Evolutionary conservation across 805 yeast species (phyloP).

Genomic region (Candida dajiaensis): DNA sequence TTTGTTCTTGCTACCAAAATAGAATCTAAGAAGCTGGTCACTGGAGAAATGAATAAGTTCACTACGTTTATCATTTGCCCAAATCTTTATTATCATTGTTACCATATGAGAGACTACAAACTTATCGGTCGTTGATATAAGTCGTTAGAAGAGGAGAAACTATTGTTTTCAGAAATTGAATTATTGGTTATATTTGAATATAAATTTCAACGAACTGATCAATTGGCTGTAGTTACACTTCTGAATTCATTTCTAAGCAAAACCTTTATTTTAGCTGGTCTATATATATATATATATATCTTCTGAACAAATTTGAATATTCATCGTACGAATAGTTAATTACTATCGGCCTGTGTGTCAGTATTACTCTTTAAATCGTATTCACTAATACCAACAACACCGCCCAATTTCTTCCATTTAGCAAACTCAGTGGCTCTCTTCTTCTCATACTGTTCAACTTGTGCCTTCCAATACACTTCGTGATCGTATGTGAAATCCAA

Average conservation of each 20-base stretch:
- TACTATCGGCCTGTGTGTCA: too few species aligned
- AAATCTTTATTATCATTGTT: background rate
- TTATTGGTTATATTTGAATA: background rate
- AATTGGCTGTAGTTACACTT: background rate
- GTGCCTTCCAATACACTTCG: slow-evolving; percentile 67
- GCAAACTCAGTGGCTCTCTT: slow-evolving; percentile 60
- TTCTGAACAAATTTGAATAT: too few species aligned
- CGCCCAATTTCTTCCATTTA: slow-evolving; percentile 68
- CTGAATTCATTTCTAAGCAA: too few species aligned
- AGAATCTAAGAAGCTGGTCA: background rate
- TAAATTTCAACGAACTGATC: background rate
- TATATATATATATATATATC: too few species aligned
- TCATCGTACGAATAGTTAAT: background rate
- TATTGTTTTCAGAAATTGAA: background rate
- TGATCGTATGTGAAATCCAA: slow-evolving; percentile 84
- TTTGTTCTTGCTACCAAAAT: background rate
- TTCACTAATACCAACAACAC: slow-evolving; percentile 74
- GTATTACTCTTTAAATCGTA: slow-evolving; percentile 56
- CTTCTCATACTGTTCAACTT: slow-evolving; percentile 53
- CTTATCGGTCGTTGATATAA: background rate
- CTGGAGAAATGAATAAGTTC: background rate
- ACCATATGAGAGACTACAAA: background rate
- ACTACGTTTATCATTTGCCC: background rate
- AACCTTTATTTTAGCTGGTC: too few species aligned
- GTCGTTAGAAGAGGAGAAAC: background rate